Evolutionary conservation across 2,329 filamentous ascomycete species (phyloP), one percentile per base, ranked within the genome.

Genomic region (Fusarium siculi): DNA sequence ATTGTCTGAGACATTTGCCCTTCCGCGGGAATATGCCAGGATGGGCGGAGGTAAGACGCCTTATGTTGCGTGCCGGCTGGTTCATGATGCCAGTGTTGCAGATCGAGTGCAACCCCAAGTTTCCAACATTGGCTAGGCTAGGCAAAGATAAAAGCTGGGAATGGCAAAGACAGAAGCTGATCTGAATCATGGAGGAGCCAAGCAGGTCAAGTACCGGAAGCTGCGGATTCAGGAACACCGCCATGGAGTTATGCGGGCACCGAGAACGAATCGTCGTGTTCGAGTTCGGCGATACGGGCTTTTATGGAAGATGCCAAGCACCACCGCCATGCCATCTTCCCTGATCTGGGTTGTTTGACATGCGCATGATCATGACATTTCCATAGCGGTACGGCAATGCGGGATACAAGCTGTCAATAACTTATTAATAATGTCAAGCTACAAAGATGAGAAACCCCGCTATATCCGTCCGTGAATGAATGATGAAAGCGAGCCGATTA

Each of bases 151-250:
- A 49, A 43, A 43, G 54, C 40, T 25, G 46, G 34, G 30, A 32
- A 60, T 23, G 46, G 57, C 63, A 56, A 34, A 43, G 53, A 66
- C 54, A 34, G 28, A 54, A 32, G 39, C 34, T 34, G 40, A 47
- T 52, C 39, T 62, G 58, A 46, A 37, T 54, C 49, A 52, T 49
- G 59, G 34, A 54, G 46, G 60, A 40, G 49, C 39, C 36, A 69
- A 56, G 65, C 50, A 25, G 39, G 52, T 28, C 36, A 69, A 61
- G 67, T 54, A 23, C 63, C 75, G 66, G 75, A 68, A 64, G 73
- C 63, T 66, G 64, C 68, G 68, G 75, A 68, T 59, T 40, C 37
- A 63, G 53, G 46, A 68, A 49, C 30, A 56, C 50, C 53, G 32
- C 42, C 58, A 57, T 50, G 49, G 50, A 40, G 23, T 40, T 46